Conservation (phyloP, 345 rosid species). For the Gossypioides kirkii region DNA sequence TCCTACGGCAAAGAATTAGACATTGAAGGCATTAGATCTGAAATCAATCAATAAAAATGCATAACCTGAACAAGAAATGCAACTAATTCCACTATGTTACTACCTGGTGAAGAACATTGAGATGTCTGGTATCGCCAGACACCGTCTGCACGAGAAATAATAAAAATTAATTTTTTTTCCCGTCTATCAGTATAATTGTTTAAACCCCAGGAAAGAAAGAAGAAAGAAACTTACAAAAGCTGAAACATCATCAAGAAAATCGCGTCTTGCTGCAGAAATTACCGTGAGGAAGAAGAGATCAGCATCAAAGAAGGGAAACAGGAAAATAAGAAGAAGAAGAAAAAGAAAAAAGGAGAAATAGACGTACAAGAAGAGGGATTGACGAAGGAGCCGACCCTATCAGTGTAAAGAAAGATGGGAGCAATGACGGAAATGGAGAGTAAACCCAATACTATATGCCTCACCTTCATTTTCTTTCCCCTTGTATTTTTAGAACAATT, state of each 20-base stretch:
- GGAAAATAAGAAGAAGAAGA: background rate
- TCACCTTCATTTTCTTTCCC: constrained; percentile 38
- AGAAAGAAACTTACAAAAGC: constrained; percentile 45
- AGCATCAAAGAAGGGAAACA: constrained; percentile 1
- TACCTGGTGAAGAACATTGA: constrained; percentile 78
- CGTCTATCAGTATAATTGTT: background rate
- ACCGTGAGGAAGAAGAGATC: background rate
- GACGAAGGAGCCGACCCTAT: constrained; percentile 23
- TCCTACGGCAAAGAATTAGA: constrained; percentile 39
- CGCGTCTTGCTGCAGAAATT: constrained; percentile 48
- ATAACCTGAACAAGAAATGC: background rate
- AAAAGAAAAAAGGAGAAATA: background rate
- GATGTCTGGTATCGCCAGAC: constrained; percentile 44
- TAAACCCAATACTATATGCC: constrained; percentile 63
- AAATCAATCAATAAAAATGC: background rate
- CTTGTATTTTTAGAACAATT: background rate
- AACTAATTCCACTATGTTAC: background rate
- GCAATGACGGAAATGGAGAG: constrained; percentile 64
- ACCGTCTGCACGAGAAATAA: constrained; percentile 40
- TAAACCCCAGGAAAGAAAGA: background rate
- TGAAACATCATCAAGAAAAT: constrained; percentile 63
- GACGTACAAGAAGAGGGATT: constrained; percentile 12
- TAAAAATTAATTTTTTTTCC: background rate
- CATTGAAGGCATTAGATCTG: constrained; percentile 25
- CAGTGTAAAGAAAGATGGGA: constrained; percentile 71